These are phyloP conservation scores for Puccinellia tenuiflora DNA, from an alignment of 176 grass and related monocot species.

Conservation along the genomic window DNA sequence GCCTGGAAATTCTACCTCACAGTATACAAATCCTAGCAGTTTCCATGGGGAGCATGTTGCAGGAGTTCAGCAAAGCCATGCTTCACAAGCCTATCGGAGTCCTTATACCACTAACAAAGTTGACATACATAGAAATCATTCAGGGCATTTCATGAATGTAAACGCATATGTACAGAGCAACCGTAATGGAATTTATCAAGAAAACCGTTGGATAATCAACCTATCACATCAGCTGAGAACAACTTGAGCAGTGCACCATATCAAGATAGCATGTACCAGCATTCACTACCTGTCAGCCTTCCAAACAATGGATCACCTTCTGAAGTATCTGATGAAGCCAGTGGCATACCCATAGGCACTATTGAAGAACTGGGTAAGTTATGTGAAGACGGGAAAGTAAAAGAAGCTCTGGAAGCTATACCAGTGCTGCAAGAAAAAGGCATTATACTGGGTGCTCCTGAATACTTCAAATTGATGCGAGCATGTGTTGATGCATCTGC, in stretches of 20 bases:
- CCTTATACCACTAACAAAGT: constrained; percentile 22
- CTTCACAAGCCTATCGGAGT: constrained; percentile 24
- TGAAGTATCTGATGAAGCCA: constrained; percentile 30
- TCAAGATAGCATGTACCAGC: constrained; percentile 19
- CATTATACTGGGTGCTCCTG: constrained; percentile 34
- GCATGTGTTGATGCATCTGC: constrained; percentile 57
- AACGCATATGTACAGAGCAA: constrained; percentile 26
- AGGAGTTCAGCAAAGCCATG: constrained; percentile 38
- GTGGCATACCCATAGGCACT: constrained; percentile 42
- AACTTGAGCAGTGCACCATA: constrained; percentile 18
- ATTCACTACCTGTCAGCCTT: background rate
- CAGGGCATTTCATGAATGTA: constrained; percentile 22
- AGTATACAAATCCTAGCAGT: constrained; percentile 29
- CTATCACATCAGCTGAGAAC: background rate
- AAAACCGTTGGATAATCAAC: constrained; percentile 15
- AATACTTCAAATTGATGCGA: constrained; percentile 62
- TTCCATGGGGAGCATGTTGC: constrained; percentile 15
- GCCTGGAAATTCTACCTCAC: background rate
- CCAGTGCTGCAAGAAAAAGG: constrained; percentile 46
- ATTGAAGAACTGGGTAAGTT: constrained; percentile 75
- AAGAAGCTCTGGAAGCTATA: constrained; percentile 68
- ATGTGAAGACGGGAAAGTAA: constrained; percentile 69
- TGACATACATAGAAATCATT: constrained; percentile 15
- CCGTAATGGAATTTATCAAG: constrained; percentile 33
- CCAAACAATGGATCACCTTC: constrained; percentile 21